Evolutionary conservation across 805 yeast species (phyloP), one percentile per base, ranked within the genome.

Genomic region (Lachancea lanzarotensis): DNA sequence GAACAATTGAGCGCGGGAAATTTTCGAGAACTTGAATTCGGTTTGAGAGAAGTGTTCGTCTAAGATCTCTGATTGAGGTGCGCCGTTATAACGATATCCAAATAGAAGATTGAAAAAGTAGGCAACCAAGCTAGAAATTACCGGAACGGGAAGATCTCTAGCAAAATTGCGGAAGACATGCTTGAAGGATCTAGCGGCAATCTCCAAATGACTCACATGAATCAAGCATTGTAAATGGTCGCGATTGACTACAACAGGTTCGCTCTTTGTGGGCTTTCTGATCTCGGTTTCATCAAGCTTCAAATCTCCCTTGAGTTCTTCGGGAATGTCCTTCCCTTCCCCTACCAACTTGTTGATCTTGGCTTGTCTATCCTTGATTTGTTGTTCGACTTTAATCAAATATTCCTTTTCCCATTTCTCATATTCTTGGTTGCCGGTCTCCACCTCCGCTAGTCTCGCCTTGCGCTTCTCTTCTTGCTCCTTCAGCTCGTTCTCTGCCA

Each of bases 181-280:
- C 68, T 91, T 91, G 40, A 78, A 65, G 22, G 86, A 78, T 67
- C 98, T 82, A 19, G 91, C 76, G 54, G 90, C 64, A 70, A 90
- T 82, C 65, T 90, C 98, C 16, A 61, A 40, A 42, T 63, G 61
- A 26, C 79, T 63, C 33, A 81, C 62, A 12, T 55, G 60, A 45
- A 71, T 64, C 39, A 84, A 68, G n/a, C 80, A 69, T 6, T 66
- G 55, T 48, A 76, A 69, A 51, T 63, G 62, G 33, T 62, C 66
- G 22, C 59, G 56, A 34, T 66, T 67, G 34, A 64, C 57, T n/a
- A 63, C 55, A 22, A 60, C 58, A 20, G 68, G 63, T 6, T 57
- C 51, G 18, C 60, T 65, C 31, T 63, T 65, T 11, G 68, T 61
- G 45, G 65, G 62, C 34, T 63, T 59, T 52, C 60, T 63, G 18